These are phyloP conservation scores for Castanopsis chinensis DNA, from an alignment of 306 rosid genomes.

Conservation along the genomic window DNA sequence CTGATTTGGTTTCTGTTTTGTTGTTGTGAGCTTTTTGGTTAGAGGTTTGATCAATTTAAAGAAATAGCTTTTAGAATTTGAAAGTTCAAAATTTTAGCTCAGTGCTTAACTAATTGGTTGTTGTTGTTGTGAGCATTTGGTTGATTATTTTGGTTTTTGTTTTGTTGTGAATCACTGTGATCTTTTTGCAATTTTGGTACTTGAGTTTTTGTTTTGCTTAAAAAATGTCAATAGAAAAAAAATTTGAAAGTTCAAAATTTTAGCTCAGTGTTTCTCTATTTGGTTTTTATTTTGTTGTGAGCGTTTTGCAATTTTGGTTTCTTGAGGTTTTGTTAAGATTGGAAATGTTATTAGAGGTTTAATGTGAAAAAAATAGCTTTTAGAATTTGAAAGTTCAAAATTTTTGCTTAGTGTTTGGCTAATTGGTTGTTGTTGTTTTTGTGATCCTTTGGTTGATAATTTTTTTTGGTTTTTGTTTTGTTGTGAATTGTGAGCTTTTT, in stretches of 20 bases:
- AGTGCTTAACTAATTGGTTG: too few relatives aligned
- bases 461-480: background rate
- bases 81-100: too few relatives aligned
- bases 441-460: background rate
- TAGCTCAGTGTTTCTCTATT: too few relatives aligned
- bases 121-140: background rate
- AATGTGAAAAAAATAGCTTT: background rate
- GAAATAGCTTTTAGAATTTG: too few relatives aligned
- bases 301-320: background rate
- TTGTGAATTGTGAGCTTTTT: too few relatives aligned
- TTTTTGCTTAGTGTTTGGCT: too few relatives aligned
- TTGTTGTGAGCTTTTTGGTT: too few relatives aligned
- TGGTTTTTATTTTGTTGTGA: background rate
- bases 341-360: background rate
- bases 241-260: too few relatives aligned
- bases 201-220: background rate
- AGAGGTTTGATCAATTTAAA: background rate
- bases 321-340: background rate
- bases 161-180: too few relatives aligned
- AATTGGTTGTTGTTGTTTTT: background rate
- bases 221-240: background rate
- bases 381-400: too few relatives aligned
- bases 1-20: background rate
- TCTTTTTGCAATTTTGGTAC: too few relatives aligned
- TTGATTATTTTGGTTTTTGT: background rate